Percentiles rank a stretch among this genome's conserved stretches.
These are phyloP conservation scores for Saccharomycopsis vini DNA, from an alignment of 805 yeast species.

Conservation along the genomic window DNA sequence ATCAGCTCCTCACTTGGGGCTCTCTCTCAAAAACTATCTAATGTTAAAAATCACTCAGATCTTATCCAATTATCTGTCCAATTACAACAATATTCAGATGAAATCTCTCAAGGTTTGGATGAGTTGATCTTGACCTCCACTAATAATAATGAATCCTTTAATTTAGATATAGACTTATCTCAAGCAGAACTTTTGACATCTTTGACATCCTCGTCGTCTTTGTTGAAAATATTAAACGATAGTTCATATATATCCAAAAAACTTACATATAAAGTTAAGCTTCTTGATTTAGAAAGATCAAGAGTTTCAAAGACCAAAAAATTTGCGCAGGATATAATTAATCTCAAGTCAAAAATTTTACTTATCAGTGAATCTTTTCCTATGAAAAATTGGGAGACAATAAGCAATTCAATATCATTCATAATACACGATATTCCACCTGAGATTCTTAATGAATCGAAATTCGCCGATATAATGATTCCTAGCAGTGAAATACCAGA, in stretches of 20 bases:
- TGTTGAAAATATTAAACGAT: constrained; percentile 44
- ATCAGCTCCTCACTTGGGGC: too few relatives aligned
- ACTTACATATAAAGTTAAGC: constrained; percentile 60
- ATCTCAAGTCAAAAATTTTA: constrained; percentile 55
- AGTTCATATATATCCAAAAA: constrained; percentile 59
- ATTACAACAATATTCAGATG: too few relatives aligned
- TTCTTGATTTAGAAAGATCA: constrained; percentile 60
- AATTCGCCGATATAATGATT: constrained; percentile 69
- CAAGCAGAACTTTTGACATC: constrained; percentile 59
- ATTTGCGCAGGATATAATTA: constrained; percentile 57
- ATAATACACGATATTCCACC: constrained; percentile 46
- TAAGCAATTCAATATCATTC: constrained; percentile 55
- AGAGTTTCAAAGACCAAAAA: constrained; percentile 52
- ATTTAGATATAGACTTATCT: constrained; percentile 43
- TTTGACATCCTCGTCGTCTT: constrained; percentile 44
- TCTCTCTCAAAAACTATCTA: too few relatives aligned
- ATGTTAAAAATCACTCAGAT: too few relatives aligned
- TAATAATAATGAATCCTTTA: constrained; percentile 15
- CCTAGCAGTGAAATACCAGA: constrained; percentile 86
- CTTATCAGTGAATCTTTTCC: constrained; percentile 64
- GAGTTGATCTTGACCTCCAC: too few relatives aligned
- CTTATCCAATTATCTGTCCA: too few relatives aligned
- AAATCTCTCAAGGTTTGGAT: too few relatives aligned
- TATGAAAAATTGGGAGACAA: constrained; percentile 62
- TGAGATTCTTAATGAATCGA: constrained; percentile 43